Evolutionary conservation across 257 asterid species (phyloP).

Genomic region (Agastache rugosa): DNA sequence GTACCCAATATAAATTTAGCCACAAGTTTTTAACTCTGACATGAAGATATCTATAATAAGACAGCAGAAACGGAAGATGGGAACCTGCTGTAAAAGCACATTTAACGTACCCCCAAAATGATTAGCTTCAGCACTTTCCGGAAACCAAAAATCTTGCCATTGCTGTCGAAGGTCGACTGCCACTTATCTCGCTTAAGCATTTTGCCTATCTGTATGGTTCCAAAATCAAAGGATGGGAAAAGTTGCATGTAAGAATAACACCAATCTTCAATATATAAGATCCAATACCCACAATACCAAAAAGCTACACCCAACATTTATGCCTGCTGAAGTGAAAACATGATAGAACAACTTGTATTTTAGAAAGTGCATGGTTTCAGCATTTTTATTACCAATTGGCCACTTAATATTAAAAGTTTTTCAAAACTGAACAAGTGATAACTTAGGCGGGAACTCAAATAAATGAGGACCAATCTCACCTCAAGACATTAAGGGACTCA

Average conservation of each 20-base stretch:
- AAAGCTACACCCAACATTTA: conserved; percentile 18
- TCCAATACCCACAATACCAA: conserved; percentile 6
- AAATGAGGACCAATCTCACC: conserved; percentile 1
- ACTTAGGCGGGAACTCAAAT: conserved; percentile 7
- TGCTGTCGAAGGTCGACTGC: conserved; percentile 86
- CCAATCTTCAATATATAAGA: conserved; percentile 20
- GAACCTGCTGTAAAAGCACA: conserved; percentile 34
- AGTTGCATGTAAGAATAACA: conserved; percentile 17
- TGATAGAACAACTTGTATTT: conserved; percentile 18
- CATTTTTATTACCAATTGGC: conserved; percentile 24
- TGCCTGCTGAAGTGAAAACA: conserved; percentile 26
- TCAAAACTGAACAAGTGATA: conserved; percentile 11
- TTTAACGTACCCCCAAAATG: conserved; percentile 73
- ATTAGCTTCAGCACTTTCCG: conserved; percentile 84
- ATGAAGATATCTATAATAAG: conserved; percentile 25
- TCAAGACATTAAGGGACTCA: neutral
- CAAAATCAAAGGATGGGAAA: conserved; percentile 32
- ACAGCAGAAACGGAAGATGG: conserved; percentile 21
- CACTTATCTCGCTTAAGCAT: conserved; percentile 99
- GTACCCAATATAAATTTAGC: conserved; percentile 3
- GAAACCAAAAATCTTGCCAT: conserved; percentile 90
- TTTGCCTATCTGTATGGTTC: conserved; percentile 68
- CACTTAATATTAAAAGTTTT: conserved; percentile 1
- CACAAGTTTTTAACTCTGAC: conserved; percentile 11
- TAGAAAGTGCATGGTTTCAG: neutral